Evolutionary conservation across 2,329 filamentous ascomycete species (phyloP).

Genomic region (Didymella arachidicola): DNA sequence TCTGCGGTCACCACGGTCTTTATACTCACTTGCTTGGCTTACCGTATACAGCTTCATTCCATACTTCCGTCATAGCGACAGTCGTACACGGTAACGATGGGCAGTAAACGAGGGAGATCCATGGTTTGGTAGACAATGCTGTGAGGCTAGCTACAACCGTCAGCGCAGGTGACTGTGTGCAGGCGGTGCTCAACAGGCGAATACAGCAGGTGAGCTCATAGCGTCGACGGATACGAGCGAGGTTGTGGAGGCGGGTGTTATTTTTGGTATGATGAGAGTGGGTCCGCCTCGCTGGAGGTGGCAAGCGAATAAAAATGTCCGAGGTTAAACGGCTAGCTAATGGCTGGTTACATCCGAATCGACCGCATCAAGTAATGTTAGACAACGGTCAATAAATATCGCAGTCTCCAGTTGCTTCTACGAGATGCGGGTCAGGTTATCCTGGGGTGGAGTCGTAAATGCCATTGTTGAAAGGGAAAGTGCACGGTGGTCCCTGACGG

Average conservation of each 20-base stretch:
- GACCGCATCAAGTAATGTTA: constrained; percentile 33
- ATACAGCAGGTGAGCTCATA: constrained; percentile 44
- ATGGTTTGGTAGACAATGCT: constrained; percentile 29
- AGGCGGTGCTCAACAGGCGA: constrained; percentile 27
- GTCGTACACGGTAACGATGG: constrained; percentile 31
- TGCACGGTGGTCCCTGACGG: constrained; percentile 15
- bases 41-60: constrained; percentile 26
- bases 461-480: constrained; percentile 11
- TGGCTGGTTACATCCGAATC: constrained; percentile 39
- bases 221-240: constrained; percentile 38
- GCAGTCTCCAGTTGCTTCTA: constrained; percentile 18
- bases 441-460: constrained; percentile 1
- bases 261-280: constrained; percentile 44
- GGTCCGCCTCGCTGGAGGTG: constrained; percentile 28
- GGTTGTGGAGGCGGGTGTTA: constrained; percentile 40
- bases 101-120: constrained; percentile 31
- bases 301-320: constrained; percentile 40
- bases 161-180: constrained; percentile 41
- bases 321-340: constrained; percentile 31
- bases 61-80: constrained; percentile 28
- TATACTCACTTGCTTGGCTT: constrained; percentile 38
- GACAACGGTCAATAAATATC: constrained; percentile 44
- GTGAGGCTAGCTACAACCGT: constrained; percentile 30
- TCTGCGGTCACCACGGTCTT: constrained; percentile 28
- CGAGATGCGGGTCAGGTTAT: constrained; percentile 21